Base-by-base conservation (phyloP, 495 filamentous ascomycete species). In the Astrothelium macrocarpum region DNA sequence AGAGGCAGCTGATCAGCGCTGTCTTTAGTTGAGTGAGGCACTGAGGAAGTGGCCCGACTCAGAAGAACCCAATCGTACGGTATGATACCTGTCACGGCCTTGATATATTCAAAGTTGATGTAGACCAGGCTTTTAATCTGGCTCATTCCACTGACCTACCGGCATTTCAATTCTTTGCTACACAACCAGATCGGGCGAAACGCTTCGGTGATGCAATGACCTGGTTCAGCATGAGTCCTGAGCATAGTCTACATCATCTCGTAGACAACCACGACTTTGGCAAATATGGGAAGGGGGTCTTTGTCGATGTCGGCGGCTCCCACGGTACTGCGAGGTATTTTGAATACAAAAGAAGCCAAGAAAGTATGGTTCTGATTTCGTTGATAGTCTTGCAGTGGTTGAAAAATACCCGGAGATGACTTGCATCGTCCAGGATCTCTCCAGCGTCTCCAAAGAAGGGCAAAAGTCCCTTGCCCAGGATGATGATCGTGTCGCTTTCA, bases 21-120 rank as follows among this genome's bases (percentile, higher is more conserved):
- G 18, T 16, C 36, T 42, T 10, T 16, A 42, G 36, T 42, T 42
- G 36, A 42, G 36, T 16, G 58, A 60, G 18, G 58, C 58, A 7
- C 28, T 60, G 58, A 3, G 31, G 28, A 60, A 60, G 28, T 60
- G 58, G 58, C 58, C 58, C 3, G 58, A 28, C 58, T 28, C 58
- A 23, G 58, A 60, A 10, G 58, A 60, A 1, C 18, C 26, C 9
- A n/a, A 60, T 31, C n/a, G 31, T 18, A 18, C 26, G n/a, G 58
- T 32, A 28, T 31, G 28, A 18, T 28, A 1, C 4, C 28, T 31
- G 32, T 18, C 58, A 18, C 16, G n/a, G n/a, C 28, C 28, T n/a
- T 4, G 28, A 18, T 5, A 16, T 42, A 16, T 42, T 42, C 36
- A 42, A 42, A 9, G 9, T 10, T 42, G 36, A 16, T 10, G 36